phyloP scores from a whole-genome alignment of 2,329 filamentous ascomycete genomes.

The Pseudopithomyces maydicus region DNA sequence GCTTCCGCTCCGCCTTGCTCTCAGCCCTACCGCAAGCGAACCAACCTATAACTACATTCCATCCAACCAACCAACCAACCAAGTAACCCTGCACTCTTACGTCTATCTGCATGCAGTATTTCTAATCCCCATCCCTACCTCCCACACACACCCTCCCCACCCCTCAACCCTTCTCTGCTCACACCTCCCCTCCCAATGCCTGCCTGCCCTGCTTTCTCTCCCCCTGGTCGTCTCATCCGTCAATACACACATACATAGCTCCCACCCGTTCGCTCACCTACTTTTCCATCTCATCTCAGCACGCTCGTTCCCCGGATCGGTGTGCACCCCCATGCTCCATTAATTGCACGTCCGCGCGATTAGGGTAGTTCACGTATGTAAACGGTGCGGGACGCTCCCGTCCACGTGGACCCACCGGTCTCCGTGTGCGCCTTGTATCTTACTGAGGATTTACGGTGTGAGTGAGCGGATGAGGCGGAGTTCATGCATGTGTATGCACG shows the following conservation, averaged over 20 bases:
- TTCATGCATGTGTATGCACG: no score
- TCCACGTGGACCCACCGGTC: constrained; percentile 1
- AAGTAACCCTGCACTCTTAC: neutral
- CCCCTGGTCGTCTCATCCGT: neutral
- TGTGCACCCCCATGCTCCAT: constrained; percentile 1
- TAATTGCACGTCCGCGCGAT: neutral
- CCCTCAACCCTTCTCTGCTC: neutral
- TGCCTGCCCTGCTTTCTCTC: neutral
- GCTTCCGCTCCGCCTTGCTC: neutral
- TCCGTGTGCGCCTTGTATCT: neutral
- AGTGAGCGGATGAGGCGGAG: no score
- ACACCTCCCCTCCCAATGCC: no score
- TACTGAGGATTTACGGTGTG: constrained; percentile 16
- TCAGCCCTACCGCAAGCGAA: neutral
- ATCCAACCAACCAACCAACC: no score
- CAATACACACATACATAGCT: neutral
- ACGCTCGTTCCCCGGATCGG: neutral
- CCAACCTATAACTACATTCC: no score
- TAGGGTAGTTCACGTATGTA: neutral
- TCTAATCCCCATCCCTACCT: neutral
- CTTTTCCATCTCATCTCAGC: constrained; percentile 1
- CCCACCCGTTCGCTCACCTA: neutral
- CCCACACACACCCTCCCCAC: neutral
- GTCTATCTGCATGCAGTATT: neutral
- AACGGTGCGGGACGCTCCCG: neutral